A percentile compares a stretch with the other conserved stretches of the same genome.
Conservation (phyloP, 768 basidiomycete genomes). For the Rubroboletus pulcherrimus region DNA sequence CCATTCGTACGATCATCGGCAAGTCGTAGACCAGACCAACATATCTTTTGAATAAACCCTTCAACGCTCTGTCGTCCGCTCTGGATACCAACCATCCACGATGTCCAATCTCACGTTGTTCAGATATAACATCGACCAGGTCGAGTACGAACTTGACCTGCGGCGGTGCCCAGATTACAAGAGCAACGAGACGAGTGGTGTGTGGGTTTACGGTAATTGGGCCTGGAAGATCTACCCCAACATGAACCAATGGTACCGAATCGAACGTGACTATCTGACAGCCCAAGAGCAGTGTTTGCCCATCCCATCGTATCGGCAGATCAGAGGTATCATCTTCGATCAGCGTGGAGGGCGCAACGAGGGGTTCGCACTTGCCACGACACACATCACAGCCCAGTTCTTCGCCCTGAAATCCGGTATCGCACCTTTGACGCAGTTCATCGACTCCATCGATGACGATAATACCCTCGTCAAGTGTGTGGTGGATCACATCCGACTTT, state of each 20-base stretch:
- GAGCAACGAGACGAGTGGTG: background rate
- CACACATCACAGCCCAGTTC: background rate
- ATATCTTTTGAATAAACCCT: background rate
- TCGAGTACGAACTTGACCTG: background rate
- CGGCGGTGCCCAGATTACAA: fast-evolving
- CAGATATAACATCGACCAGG: background rate
- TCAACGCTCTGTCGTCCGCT: background rate
- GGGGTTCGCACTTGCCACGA: background rate
- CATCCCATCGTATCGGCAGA: background rate
- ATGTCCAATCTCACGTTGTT: background rate
- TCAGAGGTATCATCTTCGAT: background rate
- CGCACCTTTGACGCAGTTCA: background rate
- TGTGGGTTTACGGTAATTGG: background rate
- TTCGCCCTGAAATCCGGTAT: background rate
- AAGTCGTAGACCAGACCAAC: background rate
- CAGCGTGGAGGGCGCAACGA: fast-evolving
- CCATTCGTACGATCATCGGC: background rate
- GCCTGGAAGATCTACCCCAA: background rate
- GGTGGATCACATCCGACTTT: background rate
- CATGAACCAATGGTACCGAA: background rate
- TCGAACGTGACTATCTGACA: background rate
- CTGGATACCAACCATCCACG: background rate
- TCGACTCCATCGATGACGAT: background rate
- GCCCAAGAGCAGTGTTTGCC: background rate
- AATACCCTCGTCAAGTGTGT: background rate